phyloP scores from a whole-genome alignment of 2,329 filamentous ascomycete species.

The Phyllosticta ampelicida region DNA sequence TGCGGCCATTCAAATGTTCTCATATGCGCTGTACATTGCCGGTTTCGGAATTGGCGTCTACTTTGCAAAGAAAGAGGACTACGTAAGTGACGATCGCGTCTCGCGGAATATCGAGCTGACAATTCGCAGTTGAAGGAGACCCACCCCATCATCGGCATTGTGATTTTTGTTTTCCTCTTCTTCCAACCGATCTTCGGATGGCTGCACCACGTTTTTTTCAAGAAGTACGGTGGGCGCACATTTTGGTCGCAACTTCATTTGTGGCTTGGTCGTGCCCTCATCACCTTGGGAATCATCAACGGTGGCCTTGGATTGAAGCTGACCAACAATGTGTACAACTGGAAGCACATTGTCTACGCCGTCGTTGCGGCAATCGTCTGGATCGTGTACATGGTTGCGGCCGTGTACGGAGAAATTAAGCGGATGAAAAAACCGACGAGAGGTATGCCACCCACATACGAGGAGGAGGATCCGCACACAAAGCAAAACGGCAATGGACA shows the following conservation, averaged over 20 bases:
- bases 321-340: constrained; percentile 20
- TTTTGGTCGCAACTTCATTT: constrained; percentile 38
- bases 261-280: constrained; percentile 42
- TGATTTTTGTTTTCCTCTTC: constrained; percentile 38
- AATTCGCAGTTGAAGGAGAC: constrained; percentile 26
- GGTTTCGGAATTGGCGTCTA: constrained; percentile 43
- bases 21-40: constrained; percentile 37
- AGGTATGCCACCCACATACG: neutral
- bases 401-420: constrained; percentile 20
- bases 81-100: constrained; percentile 16
- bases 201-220: constrained; percentile 40
- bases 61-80: constrained; percentile 30
- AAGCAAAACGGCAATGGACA: neutral
- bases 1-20: constrained; percentile 37
- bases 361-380: constrained; percentile 25
- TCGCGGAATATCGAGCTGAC: constrained; percentile 11
- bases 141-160: constrained; percentile 42
- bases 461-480: neutral
- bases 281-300: constrained; percentile 43
- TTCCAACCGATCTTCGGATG: constrained; percentile 42
- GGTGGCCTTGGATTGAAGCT: constrained; percentile 42
- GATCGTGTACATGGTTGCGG: constrained; percentile 21
- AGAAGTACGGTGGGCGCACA: constrained; percentile 32
- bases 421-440: constrained; percentile 7
- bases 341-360: constrained; percentile 18